A percentile compares a stretch with the other conserved stretches of the same genome.
Conservation (phyloP, 2,329 filamentous ascomycete species). For the Botrytis tulipae region DNA sequence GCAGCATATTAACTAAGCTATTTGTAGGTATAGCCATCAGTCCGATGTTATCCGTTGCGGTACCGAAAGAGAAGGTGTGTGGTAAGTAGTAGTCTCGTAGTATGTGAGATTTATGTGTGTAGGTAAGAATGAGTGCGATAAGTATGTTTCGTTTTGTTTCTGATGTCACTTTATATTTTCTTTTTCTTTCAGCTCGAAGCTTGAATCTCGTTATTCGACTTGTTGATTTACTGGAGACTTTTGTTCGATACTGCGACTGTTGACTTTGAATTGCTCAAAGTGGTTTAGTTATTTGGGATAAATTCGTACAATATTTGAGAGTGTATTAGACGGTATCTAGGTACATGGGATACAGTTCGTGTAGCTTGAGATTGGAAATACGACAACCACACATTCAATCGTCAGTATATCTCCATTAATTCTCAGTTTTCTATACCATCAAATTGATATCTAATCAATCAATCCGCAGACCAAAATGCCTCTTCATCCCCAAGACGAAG, state of each 20-base stretch:
- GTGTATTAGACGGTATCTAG: background rate
- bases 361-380: background rate
- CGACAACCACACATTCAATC: background rate
- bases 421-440: background rate
- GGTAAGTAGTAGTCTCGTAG: background rate
- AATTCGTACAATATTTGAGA: background rate
- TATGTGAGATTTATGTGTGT: background rate
- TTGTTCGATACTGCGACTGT: background rate
- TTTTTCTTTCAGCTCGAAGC: background rate
- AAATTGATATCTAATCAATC: background rate
- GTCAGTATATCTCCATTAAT: background rate
- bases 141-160: background rate
- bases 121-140: background rate
- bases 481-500: constrained; percentile 38
- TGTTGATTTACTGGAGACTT: background rate
- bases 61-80: background rate
- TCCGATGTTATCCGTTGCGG: background rate
- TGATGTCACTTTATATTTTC: background rate
- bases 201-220: background rate
- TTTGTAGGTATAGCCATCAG: background rate
- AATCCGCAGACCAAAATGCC: constrained; percentile 27
- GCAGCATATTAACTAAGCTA: background rate
- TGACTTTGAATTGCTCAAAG: background rate
- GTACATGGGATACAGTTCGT: background rate
- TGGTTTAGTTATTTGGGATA: background rate